Conservation (phyloP, 1,284 basidiomycete genomes). For the Mycosarcoma maydis region DNA sequence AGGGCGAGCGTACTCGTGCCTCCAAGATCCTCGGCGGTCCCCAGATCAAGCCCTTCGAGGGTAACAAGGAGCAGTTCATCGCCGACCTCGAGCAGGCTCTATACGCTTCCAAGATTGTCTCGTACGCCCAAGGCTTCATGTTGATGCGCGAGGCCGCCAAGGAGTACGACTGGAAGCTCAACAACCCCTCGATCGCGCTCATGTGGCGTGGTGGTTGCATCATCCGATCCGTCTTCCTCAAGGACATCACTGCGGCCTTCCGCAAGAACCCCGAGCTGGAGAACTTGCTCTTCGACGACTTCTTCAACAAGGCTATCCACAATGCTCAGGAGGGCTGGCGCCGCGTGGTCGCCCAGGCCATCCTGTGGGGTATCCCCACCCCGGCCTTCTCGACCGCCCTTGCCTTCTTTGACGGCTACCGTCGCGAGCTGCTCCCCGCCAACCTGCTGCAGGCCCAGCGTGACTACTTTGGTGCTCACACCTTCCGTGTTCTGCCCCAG, state of each 20-base stretch:
- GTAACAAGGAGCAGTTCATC: conserved; percentile 99
- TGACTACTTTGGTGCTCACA: conserved; percentile 69
- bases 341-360: conserved; percentile 93
- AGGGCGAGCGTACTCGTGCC: conserved; percentile 93
- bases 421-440: conserved; percentile 85
- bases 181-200: conserved; percentile 92
- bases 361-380: conserved; percentile 96
- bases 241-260: conserved; percentile 79
- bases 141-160: conserved; percentile 98
- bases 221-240: conserved; percentile 73
- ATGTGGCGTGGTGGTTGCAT: conserved; percentile 99
- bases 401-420: conserved; percentile 98
- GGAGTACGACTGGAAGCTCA: conserved; percentile 76
- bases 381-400: conserved; percentile 96
- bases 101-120: conserved; percentile 93
- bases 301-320: conserved; percentile 95
- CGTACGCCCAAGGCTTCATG: conserved; percentile 97
- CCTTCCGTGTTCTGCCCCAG: conserved; percentile 62
- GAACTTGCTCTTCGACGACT: conserved; percentile 93
- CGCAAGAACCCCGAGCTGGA: conserved; percentile 86
- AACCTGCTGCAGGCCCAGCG: conserved; percentile 89
- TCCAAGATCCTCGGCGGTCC: conserved; percentile 90
- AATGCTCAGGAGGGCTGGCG: conserved; percentile 98
- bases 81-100: conserved; percentile 98
- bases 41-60: conserved; percentile 89